Base-by-base conservation (phyloP, 345 rosid species). In the Arabis alpina region DNA sequence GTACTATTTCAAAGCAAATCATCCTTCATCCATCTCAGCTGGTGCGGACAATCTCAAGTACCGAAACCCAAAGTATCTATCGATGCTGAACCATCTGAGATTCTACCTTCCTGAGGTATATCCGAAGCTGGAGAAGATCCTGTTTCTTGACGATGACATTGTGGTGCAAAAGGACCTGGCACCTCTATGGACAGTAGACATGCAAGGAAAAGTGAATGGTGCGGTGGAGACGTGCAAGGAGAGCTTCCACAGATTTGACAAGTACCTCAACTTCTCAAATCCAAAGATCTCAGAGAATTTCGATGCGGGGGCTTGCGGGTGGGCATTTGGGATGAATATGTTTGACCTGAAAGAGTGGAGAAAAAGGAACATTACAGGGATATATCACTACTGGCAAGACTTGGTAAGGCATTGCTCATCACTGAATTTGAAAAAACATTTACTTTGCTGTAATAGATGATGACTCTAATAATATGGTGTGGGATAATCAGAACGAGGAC, bases 241-340 rank as follows among this genome's bases (percentile, higher is more conserved):
- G 84, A 90, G 90, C 78, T 90, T 90, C 76, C 96, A 90, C 80
- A 88, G 98, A 82, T 89, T 91, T 53, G 99, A 94, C 66, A 94
- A 94, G 87, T 94, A 94, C 82, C 96, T 94, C 52, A 94, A 94
- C 88, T 94, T 91, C 79, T 87, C 98, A 4, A 87, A 91, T 73
- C 99, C 99, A 28, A 78, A 77, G 63, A 89, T 94, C 45, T 67
- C 79, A 7, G 86, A 86, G 68, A 89, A 91, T 66, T 94, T 94
- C 32, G 74, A 82, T 68, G 84, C 93, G 37, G 81, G 82, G 55
- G 88, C 99, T 67, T 94, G 99, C 70, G 98, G 98, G 49, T 94
- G 99, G 98, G 98, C 99, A 53, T 94, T 84, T 75, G 99, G 99
- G 23, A 94, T 89, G 99, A 94, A 94, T 75, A 94, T 94, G 68